Evolutionary conservation across 2,329 filamentous ascomycete species (phyloP), one percentile per base, ranked within the genome.

Genomic region (Lachnellula occidentalis): DNA sequence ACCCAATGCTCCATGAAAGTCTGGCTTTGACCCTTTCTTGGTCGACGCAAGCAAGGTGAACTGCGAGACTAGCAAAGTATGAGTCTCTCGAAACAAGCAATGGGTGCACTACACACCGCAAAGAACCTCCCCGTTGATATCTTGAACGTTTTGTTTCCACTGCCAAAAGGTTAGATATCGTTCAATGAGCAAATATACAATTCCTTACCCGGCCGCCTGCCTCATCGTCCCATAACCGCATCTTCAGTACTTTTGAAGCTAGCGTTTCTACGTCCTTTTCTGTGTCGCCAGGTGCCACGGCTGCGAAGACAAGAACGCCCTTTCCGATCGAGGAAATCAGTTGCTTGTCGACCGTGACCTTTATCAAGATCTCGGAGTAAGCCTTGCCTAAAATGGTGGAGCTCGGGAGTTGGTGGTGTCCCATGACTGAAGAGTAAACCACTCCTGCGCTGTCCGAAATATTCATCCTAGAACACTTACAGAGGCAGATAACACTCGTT

Each of bases 11-110:
- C 88, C 88, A 70, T 96, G 92, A 66, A 99, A 99, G 70, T 95
- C 88, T 34, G 94, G 95, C 71, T 95, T 97, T 68, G 85, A 92
- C 59, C 92, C 92, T 72, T 97, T 97, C 69, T 92, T 95, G n/a
- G 92, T 92, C 45, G 86, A 88, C 46, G 91, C 95, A 48, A 95
- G 80, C 9, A 99, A 81, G 2, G 94, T 99, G 69, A 99, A 99
- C 73, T 99, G 94, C 14, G 94, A 97, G 45, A 99, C 92, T 95
- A 67, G 15, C 17, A 19, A 14, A 49, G 8, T 24, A 50, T 61
- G 12, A 59, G 56, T 45, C 42, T n/a, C 22, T 15, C 11, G 34
- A 6, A 12, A 41, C 22, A 11, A 45, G 21, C 19, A 31, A 17
- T 12, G n/a, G 17, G 14, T 19, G 31, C 6, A 34, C 36, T 45